These are phyloP conservation scores for Gnaphalium uliginosum DNA, from an alignment of 129 eudicot species.

Conservation along the genomic window DNA sequence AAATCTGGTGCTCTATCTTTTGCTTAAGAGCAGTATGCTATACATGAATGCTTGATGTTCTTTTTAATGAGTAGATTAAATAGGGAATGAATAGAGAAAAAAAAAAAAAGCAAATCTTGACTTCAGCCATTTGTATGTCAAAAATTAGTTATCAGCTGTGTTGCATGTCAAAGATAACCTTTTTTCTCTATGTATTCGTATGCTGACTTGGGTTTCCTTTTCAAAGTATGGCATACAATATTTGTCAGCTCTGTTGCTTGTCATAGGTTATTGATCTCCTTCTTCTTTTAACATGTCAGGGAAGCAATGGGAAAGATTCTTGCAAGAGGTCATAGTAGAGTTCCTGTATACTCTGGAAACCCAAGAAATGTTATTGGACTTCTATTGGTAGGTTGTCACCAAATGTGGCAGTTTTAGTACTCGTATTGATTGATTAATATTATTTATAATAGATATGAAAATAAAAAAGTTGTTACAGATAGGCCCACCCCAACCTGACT, in stretches of 20 bases:
- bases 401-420: not conserved
- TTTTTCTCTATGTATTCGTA: not conserved
- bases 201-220: not conserved
- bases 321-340: slow-evolving; percentile 98
- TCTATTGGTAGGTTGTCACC: slow-evolving; percentile 55
- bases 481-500: not conserved
- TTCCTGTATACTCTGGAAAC: slow-evolving; percentile 92
- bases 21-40: not conserved
- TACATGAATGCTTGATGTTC: too few species aligned
- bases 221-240: not conserved
- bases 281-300: slow-evolving; percentile 40
- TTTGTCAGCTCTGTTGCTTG: not conserved
- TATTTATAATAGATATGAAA: not conserved
- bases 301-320: slow-evolving; percentile 96
- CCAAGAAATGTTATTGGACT: slow-evolving; percentile 91
- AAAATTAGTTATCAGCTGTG: not conserved
- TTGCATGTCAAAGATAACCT: not conserved
- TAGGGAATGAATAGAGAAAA: not conserved
- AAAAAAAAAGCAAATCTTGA: not conserved
- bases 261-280: slow-evolving; percentile 19
- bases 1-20: not conserved
- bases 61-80: not conserved
- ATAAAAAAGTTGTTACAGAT: not conserved
- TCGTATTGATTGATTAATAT: too few species aligned
- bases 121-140: not conserved